Percentiles rank a stretch among this genome's conserved stretches.
phyloP scores from a whole-genome alignment of 108 stramenopile species.

The Cyclotella choctawhatcheeana region DNA sequence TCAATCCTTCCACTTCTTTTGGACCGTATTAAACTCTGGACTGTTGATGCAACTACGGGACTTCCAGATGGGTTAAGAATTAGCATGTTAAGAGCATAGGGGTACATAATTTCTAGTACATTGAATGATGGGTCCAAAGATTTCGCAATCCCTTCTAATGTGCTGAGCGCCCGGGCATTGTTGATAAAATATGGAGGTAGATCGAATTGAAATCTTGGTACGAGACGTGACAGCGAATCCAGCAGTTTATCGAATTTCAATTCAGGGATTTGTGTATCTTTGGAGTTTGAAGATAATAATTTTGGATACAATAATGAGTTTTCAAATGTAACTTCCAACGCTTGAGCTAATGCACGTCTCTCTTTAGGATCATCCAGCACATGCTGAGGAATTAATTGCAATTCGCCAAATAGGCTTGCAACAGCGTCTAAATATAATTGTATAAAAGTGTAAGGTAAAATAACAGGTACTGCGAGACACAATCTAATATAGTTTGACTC shows the following conservation, averaged over 20 bases:
- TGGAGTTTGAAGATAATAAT: not conserved
- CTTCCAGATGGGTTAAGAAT: conserved; percentile 65
- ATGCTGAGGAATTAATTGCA: conserved; percentile 65
- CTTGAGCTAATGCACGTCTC: conserved; percentile 50
- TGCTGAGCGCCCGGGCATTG: conserved; percentile 72
- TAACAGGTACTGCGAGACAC: not conserved
- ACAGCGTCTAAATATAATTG: conserved; percentile 55
- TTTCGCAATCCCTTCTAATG: conserved; percentile 77
- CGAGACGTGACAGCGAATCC: conserved; percentile 59
- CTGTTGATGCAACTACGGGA: conserved; percentile 61
- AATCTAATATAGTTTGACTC: not conserved
- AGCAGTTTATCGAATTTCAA: conserved; percentile 80
- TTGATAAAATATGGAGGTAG: conserved; percentile 82
- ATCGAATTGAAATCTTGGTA: conserved; percentile 78
- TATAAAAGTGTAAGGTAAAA: not conserved
- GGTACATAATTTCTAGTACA: conserved; percentile 70
- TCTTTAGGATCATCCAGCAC: conserved; percentile 61
- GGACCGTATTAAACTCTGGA: conserved; percentile 60
- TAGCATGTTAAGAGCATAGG: conserved; percentile 63
- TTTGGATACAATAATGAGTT: conserved; percentile 55
- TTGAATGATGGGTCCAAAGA: conserved; percentile 75
- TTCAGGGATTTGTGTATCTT: conserved; percentile 56
- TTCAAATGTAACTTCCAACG: conserved; percentile 55
- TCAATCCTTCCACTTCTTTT: conserved; percentile 52
- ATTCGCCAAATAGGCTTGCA: conserved; percentile 73